Percentiles rank a stretch among this genome's conserved stretches.
Conservation (phyloP, 768 basidiomycete species). For the Trichaptum fuscoviolaceum region DNA sequence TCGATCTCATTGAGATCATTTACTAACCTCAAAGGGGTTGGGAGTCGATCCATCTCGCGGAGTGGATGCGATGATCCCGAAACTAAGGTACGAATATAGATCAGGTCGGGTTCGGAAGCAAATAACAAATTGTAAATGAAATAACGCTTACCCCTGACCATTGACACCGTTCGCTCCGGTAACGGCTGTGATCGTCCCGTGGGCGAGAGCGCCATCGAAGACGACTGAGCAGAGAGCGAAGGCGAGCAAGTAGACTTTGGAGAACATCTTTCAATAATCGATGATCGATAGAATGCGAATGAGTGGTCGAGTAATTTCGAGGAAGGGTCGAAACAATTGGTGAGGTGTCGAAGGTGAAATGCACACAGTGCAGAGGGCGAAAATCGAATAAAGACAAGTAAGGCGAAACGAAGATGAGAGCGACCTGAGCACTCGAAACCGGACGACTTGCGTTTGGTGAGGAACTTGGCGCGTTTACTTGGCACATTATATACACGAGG, state of each 20-base stretch:
- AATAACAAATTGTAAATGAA: neutral
- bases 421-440: conserved; percentile 1
- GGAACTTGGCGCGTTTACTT: neutral
- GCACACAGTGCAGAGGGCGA: neutral
- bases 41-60: conserved; percentile 14
- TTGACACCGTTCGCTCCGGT: conserved; percentile 15
- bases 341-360: neutral
- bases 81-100: neutral
- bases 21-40: conserved; percentile 12
- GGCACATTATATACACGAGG: neutral
- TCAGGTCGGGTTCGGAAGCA: neutral
- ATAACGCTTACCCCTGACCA: conserved; percentile 6
- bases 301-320: neutral
- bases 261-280: neutral
- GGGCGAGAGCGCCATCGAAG: conserved; percentile 5
- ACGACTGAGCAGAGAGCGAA: neutral
- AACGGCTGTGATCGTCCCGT: conserved; percentile 16
- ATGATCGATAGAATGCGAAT: neutral
- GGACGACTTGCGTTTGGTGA: conserved; percentile 1
- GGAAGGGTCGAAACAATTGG: neutral
- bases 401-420: neutral
- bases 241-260: conserved; percentile 3
- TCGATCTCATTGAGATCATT: neutral
- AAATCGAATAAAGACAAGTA: conserved; percentile 1
- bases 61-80: conserved; percentile 14